Conservation (phyloP, 305 asterid species). For the Caryopteris hybrid region DNA sequence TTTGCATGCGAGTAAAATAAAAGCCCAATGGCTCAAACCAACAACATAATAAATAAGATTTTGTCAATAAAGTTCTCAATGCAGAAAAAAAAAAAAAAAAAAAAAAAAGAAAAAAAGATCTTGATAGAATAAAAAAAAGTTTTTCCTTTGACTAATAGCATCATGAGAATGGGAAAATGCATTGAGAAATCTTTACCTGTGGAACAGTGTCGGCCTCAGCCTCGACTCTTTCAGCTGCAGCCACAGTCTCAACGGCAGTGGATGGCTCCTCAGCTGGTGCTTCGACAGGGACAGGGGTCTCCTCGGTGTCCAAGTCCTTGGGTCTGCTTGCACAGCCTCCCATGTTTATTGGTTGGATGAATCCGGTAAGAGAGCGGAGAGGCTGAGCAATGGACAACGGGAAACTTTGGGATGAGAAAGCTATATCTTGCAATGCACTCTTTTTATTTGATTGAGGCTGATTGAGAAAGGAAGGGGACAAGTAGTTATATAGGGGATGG, state of each 20-base stretch:
- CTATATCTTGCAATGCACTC: slow-evolving; percentile 13
- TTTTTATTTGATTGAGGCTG: slow-evolving; percentile 25
- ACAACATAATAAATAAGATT: too few species aligned
- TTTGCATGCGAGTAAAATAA: too few species aligned
- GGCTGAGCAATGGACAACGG: slow-evolving; percentile 11
- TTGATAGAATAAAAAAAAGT: too few species aligned
- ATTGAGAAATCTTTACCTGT: slow-evolving; percentile 21
- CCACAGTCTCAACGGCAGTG: slow-evolving; percentile 27
- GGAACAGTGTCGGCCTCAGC: slow-evolving; percentile 23
- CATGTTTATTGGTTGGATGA: slow-evolving; percentile 29
- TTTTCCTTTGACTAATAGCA: not conserved
- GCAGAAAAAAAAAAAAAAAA: too few species aligned
- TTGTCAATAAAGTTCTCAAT: too few species aligned
- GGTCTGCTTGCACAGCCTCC: slow-evolving; percentile 92
- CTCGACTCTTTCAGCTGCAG: slow-evolving; percentile 20
- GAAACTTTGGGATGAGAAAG: slow-evolving; percentile 9
- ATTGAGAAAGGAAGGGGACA: not conserved
- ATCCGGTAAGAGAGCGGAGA: slow-evolving; percentile 21
- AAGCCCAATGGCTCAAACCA: too few species aligned
- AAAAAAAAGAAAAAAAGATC: too few species aligned
- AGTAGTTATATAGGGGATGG: slow-evolving; percentile 18
- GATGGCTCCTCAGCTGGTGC: slow-evolving; percentile 15
- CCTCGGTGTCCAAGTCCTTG: slow-evolving; percentile 42
- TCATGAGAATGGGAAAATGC: not conserved
- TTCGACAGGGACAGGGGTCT: slow-evolving; percentile 48